Conservation (phyloP, 371 early-diverging fungal species). For the Mucor velutinosus region DNA sequence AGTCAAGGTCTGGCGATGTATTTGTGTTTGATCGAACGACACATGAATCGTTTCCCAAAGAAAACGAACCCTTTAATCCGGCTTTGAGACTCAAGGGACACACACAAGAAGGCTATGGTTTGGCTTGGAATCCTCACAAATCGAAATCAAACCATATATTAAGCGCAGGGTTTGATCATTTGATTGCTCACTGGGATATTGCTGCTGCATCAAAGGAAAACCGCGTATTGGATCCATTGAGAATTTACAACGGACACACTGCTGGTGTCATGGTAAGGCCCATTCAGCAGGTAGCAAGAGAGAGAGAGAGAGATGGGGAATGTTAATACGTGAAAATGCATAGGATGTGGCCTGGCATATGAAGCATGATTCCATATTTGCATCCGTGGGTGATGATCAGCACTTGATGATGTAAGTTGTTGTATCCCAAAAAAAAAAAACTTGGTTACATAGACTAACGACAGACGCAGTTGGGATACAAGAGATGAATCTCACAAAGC, state of each 20-base stretch:
- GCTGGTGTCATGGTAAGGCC: constrained; percentile 80
- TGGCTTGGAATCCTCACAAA: constrained; percentile 74
- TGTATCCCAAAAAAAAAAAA: too few species aligned
- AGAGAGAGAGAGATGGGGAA: neutral
- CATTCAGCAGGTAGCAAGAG: neutral
- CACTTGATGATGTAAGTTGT: constrained; percentile 81
- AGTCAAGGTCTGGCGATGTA: constrained; percentile 89
- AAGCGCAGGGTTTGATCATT: constrained; percentile 86
- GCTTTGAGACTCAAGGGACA: constrained; percentile 92
- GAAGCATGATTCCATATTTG: constrained; percentile 83
- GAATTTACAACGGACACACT: constrained; percentile 81
- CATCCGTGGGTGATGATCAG: constrained; percentile 96
- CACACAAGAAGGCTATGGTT: constrained; percentile 88
- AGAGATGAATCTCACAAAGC: constrained; percentile 66
- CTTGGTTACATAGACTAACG: neutral
- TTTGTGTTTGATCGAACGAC: constrained; percentile 97
- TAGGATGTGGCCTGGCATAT: constrained; percentile 95
- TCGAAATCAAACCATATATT: constrained; percentile 70
- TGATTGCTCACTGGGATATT: constrained; percentile 74
- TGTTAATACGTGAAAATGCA: neutral
- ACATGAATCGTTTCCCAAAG: constrained; percentile 79
- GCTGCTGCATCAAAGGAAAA: constrained; percentile 61
- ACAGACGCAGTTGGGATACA: constrained; percentile 68
- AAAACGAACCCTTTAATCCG: constrained; percentile 78
- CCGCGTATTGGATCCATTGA: constrained; percentile 67